Evolutionary conservation across 768 basidiomycete genomes (phyloP).

Genomic region (Trametes elegans): DNA sequence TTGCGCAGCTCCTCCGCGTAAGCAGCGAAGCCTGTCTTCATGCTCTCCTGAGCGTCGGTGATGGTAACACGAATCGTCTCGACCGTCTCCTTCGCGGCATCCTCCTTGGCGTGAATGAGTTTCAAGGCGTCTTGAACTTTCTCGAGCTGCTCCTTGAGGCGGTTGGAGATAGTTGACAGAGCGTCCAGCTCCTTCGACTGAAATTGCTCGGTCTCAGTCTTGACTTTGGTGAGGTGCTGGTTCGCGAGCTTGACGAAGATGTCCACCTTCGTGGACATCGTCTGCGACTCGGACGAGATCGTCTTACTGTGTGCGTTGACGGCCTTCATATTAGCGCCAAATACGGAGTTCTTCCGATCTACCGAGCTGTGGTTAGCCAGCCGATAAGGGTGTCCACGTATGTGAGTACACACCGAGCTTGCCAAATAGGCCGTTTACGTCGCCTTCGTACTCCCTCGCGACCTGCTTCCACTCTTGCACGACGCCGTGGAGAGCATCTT

Average conservation of each 20-base stretch:
- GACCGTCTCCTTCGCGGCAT: constrained; percentile 52
- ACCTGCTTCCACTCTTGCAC: constrained; percentile 67
- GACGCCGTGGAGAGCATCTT: constrained; percentile 66
- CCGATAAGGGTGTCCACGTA: not conserved
- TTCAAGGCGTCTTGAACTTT: constrained; percentile 51
- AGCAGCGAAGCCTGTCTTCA: constrained; percentile 49
- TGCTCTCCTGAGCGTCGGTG: constrained; percentile 49
- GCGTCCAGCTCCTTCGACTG: constrained; percentile 55
- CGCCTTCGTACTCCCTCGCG: constrained; percentile 64
- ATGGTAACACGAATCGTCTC: constrained; percentile 46
- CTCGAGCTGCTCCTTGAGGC: constrained; percentile 57
- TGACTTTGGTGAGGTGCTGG: constrained; percentile 52
- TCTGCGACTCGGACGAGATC: constrained; percentile 51
- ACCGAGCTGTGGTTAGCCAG: not conserved
- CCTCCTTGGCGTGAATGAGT: constrained; percentile 55
- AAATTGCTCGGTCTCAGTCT: constrained; percentile 54
- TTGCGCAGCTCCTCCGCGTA: constrained; percentile 56
- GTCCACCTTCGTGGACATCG: constrained; percentile 56
- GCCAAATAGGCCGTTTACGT: constrained; percentile 69
- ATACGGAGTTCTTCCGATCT: constrained; percentile 73
- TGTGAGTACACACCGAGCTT: constrained; percentile 82
- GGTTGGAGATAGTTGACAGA: constrained; percentile 46
- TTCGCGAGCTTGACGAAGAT: constrained; percentile 58
- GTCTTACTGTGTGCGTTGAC: constrained; percentile 62
- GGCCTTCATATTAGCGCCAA: constrained; percentile 62